Percentiles rank a stretch among this genome's conserved stretches.
Conservation (phyloP, 345 rosid genomes). For the Hypericum perforatum region DNA sequence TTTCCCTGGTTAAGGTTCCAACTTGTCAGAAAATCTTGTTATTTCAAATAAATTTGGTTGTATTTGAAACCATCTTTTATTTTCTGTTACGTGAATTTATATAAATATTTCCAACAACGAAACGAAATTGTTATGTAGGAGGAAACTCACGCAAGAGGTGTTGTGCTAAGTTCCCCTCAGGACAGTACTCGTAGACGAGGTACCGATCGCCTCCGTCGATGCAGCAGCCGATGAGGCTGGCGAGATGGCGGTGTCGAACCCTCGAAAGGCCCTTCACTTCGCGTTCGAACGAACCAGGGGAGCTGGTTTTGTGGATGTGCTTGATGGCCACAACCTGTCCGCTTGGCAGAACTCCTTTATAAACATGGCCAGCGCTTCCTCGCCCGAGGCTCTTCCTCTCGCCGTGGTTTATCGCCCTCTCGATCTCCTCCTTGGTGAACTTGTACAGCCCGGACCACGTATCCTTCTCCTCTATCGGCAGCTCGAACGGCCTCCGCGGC, state of each 20-base stretch:
- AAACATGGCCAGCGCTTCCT: constrained; percentile 56
- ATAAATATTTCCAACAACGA: not conserved
- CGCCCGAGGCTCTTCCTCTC: constrained; percentile 30
- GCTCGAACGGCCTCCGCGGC: constrained; percentile 6
- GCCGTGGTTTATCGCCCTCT: constrained; percentile 36
- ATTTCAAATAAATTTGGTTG: no score
- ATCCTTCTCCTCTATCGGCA: constrained; percentile 21
- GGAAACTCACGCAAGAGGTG: constrained; percentile 39
- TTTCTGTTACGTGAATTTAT: not conserved
- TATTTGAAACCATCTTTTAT: no score
- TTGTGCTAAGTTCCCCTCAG: constrained; percentile 47
- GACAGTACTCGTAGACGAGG: constrained; percentile 53
- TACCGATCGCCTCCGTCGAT: constrained; percentile 41
- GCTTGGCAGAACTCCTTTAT: constrained; percentile 50
- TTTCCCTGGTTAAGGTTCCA: constrained; percentile 49
- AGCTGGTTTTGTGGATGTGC: constrained; percentile 32
- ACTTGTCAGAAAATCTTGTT: no score
- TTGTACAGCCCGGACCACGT: constrained; percentile 39
- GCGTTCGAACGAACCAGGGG: constrained; percentile 33
- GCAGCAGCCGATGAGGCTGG: constrained; percentile 49
- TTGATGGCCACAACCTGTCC: constrained; percentile 52
- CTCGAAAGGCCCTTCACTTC: constrained; percentile 56
- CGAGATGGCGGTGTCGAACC: constrained; percentile 52
- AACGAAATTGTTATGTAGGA: not conserved
- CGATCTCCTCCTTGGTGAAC: constrained; percentile 49